These are phyloP conservation scores for Hygrophorus pudorinus DNA, from an alignment of 768 basidiomycete genomes.

Conservation along the genomic window DNA sequence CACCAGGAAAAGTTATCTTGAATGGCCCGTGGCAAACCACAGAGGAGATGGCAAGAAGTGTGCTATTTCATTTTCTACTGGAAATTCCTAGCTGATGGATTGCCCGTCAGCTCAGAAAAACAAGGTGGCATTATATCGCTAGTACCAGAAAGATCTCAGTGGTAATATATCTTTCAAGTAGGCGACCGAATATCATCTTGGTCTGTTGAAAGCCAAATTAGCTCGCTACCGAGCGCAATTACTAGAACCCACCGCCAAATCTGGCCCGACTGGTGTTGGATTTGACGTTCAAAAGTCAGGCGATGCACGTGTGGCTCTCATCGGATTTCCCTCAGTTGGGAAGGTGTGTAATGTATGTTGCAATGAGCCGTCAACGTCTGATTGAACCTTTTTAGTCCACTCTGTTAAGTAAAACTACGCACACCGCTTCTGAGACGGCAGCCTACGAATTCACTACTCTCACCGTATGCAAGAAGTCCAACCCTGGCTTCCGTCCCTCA, in stretches of 20 bases:
- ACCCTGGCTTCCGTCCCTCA: conserved; percentile 1
- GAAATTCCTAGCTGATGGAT: background rate
- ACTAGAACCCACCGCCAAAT: conserved; percentile 84
- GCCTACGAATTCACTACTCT: conserved; percentile 83
- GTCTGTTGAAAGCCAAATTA: conserved; percentile 88
- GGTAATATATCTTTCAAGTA: conserved; percentile 23
- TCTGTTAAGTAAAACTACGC: conserved; percentile 81
- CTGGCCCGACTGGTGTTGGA: conserved; percentile 68
- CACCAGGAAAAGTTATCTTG: background rate
- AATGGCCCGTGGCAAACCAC: background rate
- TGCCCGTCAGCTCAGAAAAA: conserved; percentile 77
- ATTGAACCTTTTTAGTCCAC: conserved; percentile 52
- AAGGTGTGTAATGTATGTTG: conserved; percentile 35
- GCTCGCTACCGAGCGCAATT: conserved; percentile 92
- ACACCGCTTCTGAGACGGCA: conserved; percentile 81
- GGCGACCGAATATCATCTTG: conserved; percentile 93
- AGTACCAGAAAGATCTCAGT: background rate
- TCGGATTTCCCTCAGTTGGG: conserved; percentile 95
- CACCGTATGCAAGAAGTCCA: conserved; percentile 37
- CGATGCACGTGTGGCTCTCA: conserved; percentile 85
- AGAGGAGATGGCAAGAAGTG: conserved; percentile 98
- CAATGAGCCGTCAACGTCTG: background rate
- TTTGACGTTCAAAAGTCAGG: conserved; percentile 80
- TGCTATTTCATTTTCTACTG: conserved; percentile 20
- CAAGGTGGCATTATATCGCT: conserved; percentile 44